phyloP scores from a whole-genome alignment of 306 rosid genomes.

The Chamaecrista fasciculata region DNA sequence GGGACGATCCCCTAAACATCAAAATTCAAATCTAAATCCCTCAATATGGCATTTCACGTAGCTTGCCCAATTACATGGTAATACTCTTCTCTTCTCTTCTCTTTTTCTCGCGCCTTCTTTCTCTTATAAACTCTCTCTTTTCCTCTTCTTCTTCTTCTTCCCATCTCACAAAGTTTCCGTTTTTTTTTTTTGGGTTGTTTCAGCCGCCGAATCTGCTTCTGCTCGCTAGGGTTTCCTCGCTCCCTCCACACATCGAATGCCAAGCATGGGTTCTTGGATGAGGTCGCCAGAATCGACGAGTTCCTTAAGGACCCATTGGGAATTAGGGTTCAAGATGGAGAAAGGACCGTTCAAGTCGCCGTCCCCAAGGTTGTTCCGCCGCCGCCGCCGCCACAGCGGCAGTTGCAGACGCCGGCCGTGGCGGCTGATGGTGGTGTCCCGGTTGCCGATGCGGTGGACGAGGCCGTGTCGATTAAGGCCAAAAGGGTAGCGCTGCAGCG shows the following conservation, averaged over 20 bases:
- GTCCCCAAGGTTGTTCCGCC: slow-evolving; percentile 82
- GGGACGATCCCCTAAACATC: slow-evolving; percentile 30
- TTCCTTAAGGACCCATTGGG: slow-evolving; percentile 53
- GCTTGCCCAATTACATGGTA: slow-evolving; percentile 91
- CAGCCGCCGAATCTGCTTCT: slow-evolving; percentile 74
- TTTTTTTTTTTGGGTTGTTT: slow-evolving; percentile 19
- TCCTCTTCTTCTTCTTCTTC: not conserved
- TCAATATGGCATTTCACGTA: slow-evolving; percentile 84
- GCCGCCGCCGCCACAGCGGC: slow-evolving; percentile 48
- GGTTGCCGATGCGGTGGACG: slow-evolving; percentile 44
- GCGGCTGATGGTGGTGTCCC: slow-evolving; percentile 29
- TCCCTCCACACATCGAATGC: slow-evolving; percentile 36
- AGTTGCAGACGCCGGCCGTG: not conserved
- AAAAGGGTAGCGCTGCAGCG: slow-evolving; percentile 80
- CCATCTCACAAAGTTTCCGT: slow-evolving; percentile 1
- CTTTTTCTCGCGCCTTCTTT: not conserved
- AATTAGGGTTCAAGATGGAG: slow-evolving; percentile 46
- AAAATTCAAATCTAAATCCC: slow-evolving; percentile 49
- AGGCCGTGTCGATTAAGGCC: slow-evolving; percentile 75
- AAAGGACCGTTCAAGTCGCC: slow-evolving; percentile 52
- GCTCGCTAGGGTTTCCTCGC: slow-evolving; percentile 67
- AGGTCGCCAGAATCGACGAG: slow-evolving; percentile 44
- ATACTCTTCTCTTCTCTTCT: slow-evolving; percentile 7
- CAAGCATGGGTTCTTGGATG: slow-evolving; percentile 44
- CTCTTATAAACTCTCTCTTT: slow-evolving; percentile 9